phyloP scores from a whole-genome alignment of 2,329 filamentous ascomycete genomes.

The Monilinia fructigena region DNA sequence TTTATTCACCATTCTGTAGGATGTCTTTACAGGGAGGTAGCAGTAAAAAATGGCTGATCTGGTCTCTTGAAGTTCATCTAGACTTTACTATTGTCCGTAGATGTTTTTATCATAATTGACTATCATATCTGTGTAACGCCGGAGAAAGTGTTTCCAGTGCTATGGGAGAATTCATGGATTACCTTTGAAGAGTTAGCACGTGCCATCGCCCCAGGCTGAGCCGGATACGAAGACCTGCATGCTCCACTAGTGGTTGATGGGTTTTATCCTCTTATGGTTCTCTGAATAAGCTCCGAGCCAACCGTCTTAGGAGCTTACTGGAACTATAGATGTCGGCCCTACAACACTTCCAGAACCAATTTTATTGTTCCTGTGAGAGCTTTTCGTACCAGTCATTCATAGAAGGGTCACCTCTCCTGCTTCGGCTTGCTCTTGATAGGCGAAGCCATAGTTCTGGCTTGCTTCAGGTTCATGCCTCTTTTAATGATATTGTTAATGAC shows the following conservation, averaged over 20 bases:
- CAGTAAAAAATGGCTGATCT: neutral
- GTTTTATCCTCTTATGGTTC: neutral
- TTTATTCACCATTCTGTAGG: neutral
- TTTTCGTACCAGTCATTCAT: neutral
- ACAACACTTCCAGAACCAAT: neutral
- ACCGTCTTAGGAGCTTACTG: too few relatives aligned
- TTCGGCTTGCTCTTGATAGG: neutral
- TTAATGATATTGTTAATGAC: neutral
- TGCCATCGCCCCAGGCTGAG: neutral
- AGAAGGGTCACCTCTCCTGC: neutral
- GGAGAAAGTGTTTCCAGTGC: neutral
- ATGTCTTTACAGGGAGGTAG: neutral
- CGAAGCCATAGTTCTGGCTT: neutral
- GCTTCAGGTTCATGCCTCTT: neutral
- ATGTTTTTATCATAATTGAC: neutral
- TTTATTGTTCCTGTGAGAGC: neutral
- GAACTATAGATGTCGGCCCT: neutral
- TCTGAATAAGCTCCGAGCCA: neutral
- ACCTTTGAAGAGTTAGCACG: neutral
- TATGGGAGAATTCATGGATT: neutral
- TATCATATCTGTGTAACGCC: neutral
- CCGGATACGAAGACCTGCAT: neutral
- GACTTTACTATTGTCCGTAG: neutral
- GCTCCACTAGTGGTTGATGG: neutral
- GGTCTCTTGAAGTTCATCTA: neutral